Evolutionary conservation across 768 basidiomycete genomes (phyloP), one percentile per base, ranked within the genome.

Genomic region (Amyloporia xantha): DNA sequence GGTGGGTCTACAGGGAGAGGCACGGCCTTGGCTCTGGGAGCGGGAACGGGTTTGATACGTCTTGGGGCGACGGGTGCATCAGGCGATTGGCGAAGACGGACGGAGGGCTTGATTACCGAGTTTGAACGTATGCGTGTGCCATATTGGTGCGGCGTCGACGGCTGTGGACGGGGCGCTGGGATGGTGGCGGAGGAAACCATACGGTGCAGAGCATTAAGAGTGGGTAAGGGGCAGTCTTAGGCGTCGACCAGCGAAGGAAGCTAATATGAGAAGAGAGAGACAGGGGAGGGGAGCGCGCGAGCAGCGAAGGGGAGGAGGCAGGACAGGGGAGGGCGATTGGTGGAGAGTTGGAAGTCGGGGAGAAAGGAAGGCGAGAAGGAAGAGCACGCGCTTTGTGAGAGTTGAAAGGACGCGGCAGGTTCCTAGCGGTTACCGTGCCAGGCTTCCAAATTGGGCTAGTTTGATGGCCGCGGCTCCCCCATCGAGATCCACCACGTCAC

Each of bases 71-170:
- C 60, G 19, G 56, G 49, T 37, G 50, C 13, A 66, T 71, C 68
- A 39, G 76, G 68, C 12, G 64, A 68, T 48, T 76, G 72, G 52
- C 73, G 69, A 23, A 74, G 71, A 53, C 78, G 79, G 46, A 70
- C 59, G 23, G 75, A 71, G 48, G 79, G 81, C 52, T 71, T 76
- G 54, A 81, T 71, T 54, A 69, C 23, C 44, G 76, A 68, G 50
- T 77, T 76, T 39, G 75, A 73, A 51, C 76, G 73, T 28, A 73
- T 78, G 43, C 79, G 68, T 15, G 78, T 81, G 53, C 73, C 73
- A 70, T 82, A 79, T 52, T 66, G 62, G 64, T 72, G 72, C 28
- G 56, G 57, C 27, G 53, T 53, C 20, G 58, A 41, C 15, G 54
- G 23, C 45, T 71, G 71, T 15, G 62, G 54, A n/a, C 50, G 51